Conservation (phyloP, 495 filamentous ascomycete species). For the Penicillium salamii region DNA sequence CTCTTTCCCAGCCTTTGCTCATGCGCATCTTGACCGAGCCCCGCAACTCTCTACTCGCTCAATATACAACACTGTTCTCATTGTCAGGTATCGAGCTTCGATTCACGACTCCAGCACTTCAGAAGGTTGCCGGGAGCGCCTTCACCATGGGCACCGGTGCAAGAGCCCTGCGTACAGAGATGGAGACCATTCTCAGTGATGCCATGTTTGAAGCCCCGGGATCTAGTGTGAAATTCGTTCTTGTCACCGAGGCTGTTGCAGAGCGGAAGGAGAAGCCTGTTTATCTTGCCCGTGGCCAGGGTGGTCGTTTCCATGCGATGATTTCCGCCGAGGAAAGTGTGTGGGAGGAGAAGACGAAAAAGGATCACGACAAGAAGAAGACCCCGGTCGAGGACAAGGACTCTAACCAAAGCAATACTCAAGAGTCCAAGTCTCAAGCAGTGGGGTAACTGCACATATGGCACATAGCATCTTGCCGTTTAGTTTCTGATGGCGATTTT, state of each 20-base stretch:
- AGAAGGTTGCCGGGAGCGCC: slow-evolving; percentile 74
- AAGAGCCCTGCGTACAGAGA: slow-evolving; percentile 79
- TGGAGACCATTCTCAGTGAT: slow-evolving; percentile 83
- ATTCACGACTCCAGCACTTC: slow-evolving; percentile 76
- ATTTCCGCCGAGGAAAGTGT: slow-evolving; percentile 61
- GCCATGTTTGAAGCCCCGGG: slow-evolving; percentile 90
- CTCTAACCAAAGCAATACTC: slow-evolving; percentile 41
- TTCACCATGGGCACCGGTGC: slow-evolving; percentile 80
- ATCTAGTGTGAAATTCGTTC: slow-evolving; percentile 63
- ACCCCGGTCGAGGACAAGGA: slow-evolving; percentile 22
- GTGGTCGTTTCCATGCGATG: slow-evolving; percentile 55
- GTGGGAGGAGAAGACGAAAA: slow-evolving; percentile 52
- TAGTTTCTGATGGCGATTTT: neutral
- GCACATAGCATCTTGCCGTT: neutral
- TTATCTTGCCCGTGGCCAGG: slow-evolving; percentile 61
- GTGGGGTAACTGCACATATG: slow-evolving; percentile 17
- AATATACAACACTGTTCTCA: slow-evolving; percentile 82
- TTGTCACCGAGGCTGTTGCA: slow-evolving; percentile 75
- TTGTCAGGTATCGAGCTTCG: slow-evolving; percentile 79
- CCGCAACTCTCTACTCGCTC: slow-evolving; percentile 76
- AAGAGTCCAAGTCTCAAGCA: slow-evolving; percentile 52
- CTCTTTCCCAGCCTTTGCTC: slow-evolving; percentile 75
- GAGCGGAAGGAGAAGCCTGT: slow-evolving; percentile 57
- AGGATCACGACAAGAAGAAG: slow-evolving; percentile 30
- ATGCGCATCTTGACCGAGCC: slow-evolving; percentile 89